These are phyloP conservation scores for Calonectria henricotiae DNA, from an alignment of 2,329 filamentous ascomycete species.

Conservation along the genomic window DNA sequence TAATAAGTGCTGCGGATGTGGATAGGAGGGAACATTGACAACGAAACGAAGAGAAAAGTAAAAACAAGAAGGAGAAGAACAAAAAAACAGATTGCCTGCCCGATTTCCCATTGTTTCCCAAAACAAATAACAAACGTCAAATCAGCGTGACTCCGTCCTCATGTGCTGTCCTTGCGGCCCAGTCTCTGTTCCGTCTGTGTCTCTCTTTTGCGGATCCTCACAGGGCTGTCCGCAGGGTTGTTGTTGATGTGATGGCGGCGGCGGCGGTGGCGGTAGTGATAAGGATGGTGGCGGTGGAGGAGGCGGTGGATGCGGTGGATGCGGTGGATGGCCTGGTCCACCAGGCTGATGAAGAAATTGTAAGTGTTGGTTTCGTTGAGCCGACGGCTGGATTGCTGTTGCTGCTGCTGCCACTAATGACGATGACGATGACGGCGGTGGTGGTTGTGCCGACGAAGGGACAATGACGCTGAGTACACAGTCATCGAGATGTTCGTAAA, in stretches of 20 bases:
- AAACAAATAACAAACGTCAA: conserved; percentile 9
- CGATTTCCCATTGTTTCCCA: neutral
- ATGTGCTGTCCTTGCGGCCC: conserved; percentile 38
- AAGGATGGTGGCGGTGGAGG: neutral
- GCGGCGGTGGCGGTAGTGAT: neutral
- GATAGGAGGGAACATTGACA: conserved; percentile 18
- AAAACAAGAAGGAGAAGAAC: neutral
- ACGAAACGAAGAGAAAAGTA: conserved; percentile 16
- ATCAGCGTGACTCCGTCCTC: conserved; percentile 38
- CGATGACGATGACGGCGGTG: conserved; percentile 25
- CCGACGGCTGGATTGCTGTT: neutral
- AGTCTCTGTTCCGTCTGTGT: conserved; percentile 37
- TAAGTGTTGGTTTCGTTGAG: conserved; percentile 16
- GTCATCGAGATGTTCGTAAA: conserved; percentile 93
- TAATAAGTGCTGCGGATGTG: conserved; percentile 1
- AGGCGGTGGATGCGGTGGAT: neutral
- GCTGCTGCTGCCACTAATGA: conserved; percentile 15
- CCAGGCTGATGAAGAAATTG: conserved; percentile 24
- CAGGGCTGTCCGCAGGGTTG: conserved; percentile 4
- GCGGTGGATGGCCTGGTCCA: conserved; percentile 4
- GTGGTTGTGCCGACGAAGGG: conserved; percentile 51
- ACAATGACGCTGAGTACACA: conserved; percentile 75
- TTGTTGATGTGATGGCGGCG: neutral
- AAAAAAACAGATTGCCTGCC: conserved; percentile 21
- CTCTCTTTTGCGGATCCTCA: conserved; percentile 26